Percentiles rank a stretch among this genome's conserved stretches.
Evolutionary conservation across 2,329 filamentous ascomycete species (phyloP).

Genomic region (Stachybotrys chlorohalonatus): DNA sequence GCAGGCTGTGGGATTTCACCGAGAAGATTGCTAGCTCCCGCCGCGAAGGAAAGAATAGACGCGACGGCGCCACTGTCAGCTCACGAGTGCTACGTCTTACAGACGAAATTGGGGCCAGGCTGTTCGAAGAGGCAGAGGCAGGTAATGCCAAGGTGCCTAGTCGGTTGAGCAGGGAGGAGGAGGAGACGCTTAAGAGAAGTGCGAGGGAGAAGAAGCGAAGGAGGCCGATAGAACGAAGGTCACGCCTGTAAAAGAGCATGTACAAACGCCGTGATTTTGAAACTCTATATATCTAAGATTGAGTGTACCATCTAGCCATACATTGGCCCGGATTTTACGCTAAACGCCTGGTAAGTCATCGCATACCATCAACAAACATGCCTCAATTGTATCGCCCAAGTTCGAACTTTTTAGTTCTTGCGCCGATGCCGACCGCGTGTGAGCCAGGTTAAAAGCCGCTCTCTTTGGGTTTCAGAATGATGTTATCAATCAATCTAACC

Average conservation of each 20-base stretch:
- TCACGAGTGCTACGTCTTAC: constrained; percentile 70
- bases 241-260: constrained; percentile 32
- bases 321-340: not conserved
- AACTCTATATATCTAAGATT: not conserved
- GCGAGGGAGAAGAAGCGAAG: constrained; percentile 38
- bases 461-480: constrained; percentile 51
- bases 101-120: constrained; percentile 58
- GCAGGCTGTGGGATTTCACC: constrained; percentile 83
- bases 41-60: constrained; percentile 87
- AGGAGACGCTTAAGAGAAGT: constrained; percentile 29
- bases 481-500: constrained; percentile 90
- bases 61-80: constrained; percentile 86
- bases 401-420: not conserved
- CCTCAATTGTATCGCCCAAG: too few relatives aligned
- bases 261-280: constrained; percentile 1
- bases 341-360: not conserved
- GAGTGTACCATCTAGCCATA: not conserved
- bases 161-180: constrained; percentile 42
- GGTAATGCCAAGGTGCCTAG: constrained; percentile 28
- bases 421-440: not conserved
- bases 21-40: constrained; percentile 76
- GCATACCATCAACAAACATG: not conserved
- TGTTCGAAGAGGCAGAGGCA: constrained; percentile 53
- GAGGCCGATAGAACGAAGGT: constrained; percentile 39
- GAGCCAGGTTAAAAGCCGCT: not conserved